Conservation (phyloP, 495 filamentous ascomycete species). For the Thermothielavioides terrestris region DNA sequence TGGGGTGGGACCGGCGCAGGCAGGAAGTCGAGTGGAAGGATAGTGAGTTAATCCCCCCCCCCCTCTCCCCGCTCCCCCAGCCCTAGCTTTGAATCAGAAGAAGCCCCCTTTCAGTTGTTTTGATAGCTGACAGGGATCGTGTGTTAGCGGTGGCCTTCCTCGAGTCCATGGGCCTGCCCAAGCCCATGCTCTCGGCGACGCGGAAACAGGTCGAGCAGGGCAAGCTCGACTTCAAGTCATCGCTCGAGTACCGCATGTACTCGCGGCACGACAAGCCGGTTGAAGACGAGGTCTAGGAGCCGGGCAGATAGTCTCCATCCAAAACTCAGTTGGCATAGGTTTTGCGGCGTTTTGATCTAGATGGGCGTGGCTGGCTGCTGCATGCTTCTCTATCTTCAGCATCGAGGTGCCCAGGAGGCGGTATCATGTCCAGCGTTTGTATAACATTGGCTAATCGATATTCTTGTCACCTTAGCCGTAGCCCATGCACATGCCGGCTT, state of each 20-base stretch:
- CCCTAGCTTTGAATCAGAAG: too few relatives aligned
- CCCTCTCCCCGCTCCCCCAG: too few relatives aligned
- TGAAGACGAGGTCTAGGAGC: constrained; percentile 15
- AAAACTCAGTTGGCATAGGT: too few relatives aligned
- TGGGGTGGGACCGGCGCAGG: constrained; percentile 68
- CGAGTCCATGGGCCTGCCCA: constrained; percentile 78
- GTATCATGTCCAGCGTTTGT: not conserved
- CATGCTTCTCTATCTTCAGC: not conserved
- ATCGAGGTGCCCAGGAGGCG: not conserved
- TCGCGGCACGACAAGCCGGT: constrained; percentile 51
- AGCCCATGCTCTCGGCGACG: constrained; percentile 60
- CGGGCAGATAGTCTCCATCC: too few relatives aligned
- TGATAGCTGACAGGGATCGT: not conserved
- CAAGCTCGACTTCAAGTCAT: constrained; percentile 59
- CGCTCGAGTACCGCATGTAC: constrained; percentile 62
- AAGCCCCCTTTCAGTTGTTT: too few relatives aligned
- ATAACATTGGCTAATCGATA: too few relatives aligned
- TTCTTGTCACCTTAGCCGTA: too few relatives aligned
- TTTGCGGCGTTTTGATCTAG: not conserved
- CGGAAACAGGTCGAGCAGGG: constrained; percentile 73
- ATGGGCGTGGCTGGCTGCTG: not conserved
- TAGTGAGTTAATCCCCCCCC: constrained; percentile 30
- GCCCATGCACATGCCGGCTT: too few relatives aligned
- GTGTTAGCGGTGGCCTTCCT: constrained; percentile 57
- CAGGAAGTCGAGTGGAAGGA: constrained; percentile 84